Evolutionary conservation across 441 rosid species (phyloP), one percentile per base, ranked within the genome.

Genomic region (Adansonia madagascariensis): DNA sequence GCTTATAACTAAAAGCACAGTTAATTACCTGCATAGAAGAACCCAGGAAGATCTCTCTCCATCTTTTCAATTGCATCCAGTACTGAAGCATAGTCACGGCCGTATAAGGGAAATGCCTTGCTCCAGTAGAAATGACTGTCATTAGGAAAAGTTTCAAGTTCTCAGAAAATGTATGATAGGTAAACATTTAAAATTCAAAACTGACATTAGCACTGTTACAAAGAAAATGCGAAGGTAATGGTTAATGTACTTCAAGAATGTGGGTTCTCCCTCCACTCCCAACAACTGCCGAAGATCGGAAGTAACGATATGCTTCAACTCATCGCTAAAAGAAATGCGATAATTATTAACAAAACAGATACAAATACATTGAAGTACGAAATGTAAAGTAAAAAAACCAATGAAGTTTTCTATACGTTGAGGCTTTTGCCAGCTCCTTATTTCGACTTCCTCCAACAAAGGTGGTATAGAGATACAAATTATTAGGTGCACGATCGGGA

Each of bases 381-480:
- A 73, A 57, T 31, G 14, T 8, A 5, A 6, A 20, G 9, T 57
- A 67, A 18, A 11, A 62, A 7, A 78, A 68, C 49, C 1, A 53
- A 60, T 57, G 3, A 75, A 50, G 69, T 77, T 77, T 66, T 73
- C 73, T 80, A 68, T 89, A 95, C 97, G 83, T 89, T 35, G 97
- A 88, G 83, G 92, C 91, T 86, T 85, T 90, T 74, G 99, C 97
- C 61, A 95, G 90, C 86, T 92, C 97, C 84, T 61, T 87, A 88
- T 94, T 92, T 82, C 95, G 91, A 78, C 92, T 94, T 76, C 98
- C 99, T 49, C 99, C 99, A 80, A 95, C 84, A 84, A 95, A 95
- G 69, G 97, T 92, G 55, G 99, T 95, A 79, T 94, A 95, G 27
- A 95, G 92, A 88, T 89, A 85, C 18, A 82, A 76, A 75, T 89